Percentiles rank a stretch among this genome's conserved stretches.
These are phyloP conservation scores for Alternaria incomplexa DNA, from an alignment of 2,329 filamentous ascomycete genomes.

Conservation along the genomic window DNA sequence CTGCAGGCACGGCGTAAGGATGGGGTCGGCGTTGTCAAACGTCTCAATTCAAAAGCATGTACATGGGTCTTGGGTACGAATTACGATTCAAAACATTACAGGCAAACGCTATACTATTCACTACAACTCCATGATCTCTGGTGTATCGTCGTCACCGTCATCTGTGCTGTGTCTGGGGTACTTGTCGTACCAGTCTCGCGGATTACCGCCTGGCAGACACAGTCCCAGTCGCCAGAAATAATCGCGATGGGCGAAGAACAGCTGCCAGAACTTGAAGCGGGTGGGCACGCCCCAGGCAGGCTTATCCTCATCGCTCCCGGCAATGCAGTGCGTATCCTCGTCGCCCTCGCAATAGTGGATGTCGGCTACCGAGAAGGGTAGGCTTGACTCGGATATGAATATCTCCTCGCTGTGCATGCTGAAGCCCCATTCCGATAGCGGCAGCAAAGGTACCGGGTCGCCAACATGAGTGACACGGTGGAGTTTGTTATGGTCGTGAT, in stretches of 20 bases:
- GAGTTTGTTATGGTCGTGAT: conserved; percentile 55
- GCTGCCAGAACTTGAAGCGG: conserved; percentile 82
- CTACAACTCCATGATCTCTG: conserved; percentile 29
- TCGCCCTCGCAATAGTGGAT: conserved; percentile 75
- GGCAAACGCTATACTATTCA: background rate
- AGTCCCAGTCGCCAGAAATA: conserved; percentile 95
- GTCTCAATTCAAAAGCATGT: background rate
- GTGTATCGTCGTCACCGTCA: conserved; percentile 13
- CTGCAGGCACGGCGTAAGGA: conserved; percentile 5
- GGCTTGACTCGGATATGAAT: conserved; percentile 74
- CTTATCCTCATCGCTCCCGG: conserved; percentile 55
- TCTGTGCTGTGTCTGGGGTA: conserved; percentile 33
- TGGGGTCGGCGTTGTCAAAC: conserved; percentile 6
- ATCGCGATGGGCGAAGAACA: conserved; percentile 92
- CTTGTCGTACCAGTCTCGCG: conserved; percentile 67
- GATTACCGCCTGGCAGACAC: conserved; percentile 82
- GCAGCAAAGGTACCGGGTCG: conserved; percentile 89
- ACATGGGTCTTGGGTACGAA: background rate
- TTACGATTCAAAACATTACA: background rate
- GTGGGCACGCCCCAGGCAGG: conserved; percentile 51
- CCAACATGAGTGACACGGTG: conserved; percentile 83
- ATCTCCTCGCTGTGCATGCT: conserved; percentile 84
- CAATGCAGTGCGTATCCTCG: conserved; percentile 74
- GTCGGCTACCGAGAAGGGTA: conserved; percentile 73
- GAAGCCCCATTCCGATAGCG: conserved; percentile 88